A percentile compares a stretch with the other conserved stretches of the same genome.
These are phyloP conservation scores for Pseudogymnoascus sp. DNA, from an alignment of 2,329 filamentous ascomycete genomes.

Conservation along the genomic window DNA sequence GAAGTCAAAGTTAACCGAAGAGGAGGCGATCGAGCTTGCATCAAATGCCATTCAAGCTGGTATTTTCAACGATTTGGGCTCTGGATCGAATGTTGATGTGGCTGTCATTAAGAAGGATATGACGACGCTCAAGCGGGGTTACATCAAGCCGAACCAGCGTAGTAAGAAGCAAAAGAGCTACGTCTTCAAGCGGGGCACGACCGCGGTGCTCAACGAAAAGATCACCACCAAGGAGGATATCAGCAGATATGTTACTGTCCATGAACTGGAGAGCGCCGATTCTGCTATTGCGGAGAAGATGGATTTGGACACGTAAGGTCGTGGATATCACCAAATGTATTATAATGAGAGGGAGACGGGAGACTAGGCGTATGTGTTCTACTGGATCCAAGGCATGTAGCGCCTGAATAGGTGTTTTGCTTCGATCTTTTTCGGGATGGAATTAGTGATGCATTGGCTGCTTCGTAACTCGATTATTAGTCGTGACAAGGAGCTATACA, in stretches of 20 bases:
- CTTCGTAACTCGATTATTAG: neutral
- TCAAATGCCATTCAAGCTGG: constrained; percentile 86
- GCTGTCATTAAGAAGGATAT: constrained; percentile 93
- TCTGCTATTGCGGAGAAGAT: constrained; percentile 61
- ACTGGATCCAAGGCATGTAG: neutral
- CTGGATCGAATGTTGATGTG: constrained; percentile 94
- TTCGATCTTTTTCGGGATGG: neutral
- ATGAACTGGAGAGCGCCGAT: constrained; percentile 55
- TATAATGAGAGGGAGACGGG: constrained; percentile 5
- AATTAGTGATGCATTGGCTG: neutral
- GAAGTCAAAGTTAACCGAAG: constrained; percentile 68
- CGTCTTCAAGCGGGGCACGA: constrained; percentile 84
- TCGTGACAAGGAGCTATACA: neutral
- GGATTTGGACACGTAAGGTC: constrained; percentile 54
- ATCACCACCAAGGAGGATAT: constrained; percentile 91
- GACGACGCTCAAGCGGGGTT: constrained; percentile 88
- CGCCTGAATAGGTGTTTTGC: constrained; percentile 5
- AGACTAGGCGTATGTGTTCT: constrained; percentile 9
- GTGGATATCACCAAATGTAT: constrained; percentile 7
- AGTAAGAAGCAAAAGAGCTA: constrained; percentile 90
- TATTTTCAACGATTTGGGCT: constrained; percentile 98
- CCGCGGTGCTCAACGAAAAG: constrained; percentile 91
- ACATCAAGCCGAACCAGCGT: constrained; percentile 86
- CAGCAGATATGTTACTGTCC: constrained; percentile 85
- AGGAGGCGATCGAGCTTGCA: constrained; percentile 76